Conservation (phyloP, 2,329 filamentous ascomycete species). For the Aspergillus luchuensis region DNA sequence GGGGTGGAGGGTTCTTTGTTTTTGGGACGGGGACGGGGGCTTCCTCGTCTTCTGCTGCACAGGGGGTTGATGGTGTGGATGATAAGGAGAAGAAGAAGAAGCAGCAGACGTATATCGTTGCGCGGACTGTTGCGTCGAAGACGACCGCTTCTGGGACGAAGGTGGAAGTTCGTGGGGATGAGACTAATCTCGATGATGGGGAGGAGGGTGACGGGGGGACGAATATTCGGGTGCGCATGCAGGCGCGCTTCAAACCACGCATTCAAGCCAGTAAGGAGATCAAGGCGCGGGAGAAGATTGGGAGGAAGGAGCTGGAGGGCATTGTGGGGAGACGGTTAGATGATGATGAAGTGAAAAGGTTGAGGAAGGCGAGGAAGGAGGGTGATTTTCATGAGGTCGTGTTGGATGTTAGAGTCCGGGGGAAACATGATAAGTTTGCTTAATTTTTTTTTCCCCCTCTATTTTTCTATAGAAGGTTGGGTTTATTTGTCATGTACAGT, state of each 20-base stretch:
- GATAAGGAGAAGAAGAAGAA: slow-evolving; percentile 20
- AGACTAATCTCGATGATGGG: slow-evolving; percentile 60
- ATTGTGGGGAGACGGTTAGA: slow-evolving; percentile 74
- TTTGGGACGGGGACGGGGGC: neutral
- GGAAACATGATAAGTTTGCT: slow-evolving; percentile 26
- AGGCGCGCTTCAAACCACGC: slow-evolving; percentile 87
- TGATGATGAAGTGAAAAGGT: slow-evolving; percentile 79
- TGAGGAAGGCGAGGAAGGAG: slow-evolving; percentile 81
- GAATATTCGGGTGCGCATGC: slow-evolving; percentile 83
- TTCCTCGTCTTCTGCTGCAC: slow-evolving; percentile 58
- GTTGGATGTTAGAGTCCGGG: slow-evolving; percentile 23
- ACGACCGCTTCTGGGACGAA: slow-evolving; percentile 50
- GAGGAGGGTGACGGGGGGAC: slow-evolving; percentile 50
- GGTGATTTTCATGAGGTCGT: slow-evolving; percentile 49
- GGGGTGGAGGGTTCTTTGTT: neutral
- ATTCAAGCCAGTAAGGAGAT: slow-evolving; percentile 79
- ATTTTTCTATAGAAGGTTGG: neutral
- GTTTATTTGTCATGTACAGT: neutral
- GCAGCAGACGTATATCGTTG: slow-evolving; percentile 68
- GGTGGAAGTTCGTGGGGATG: slow-evolving; percentile 76
- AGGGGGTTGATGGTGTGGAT: neutral
- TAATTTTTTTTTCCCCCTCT: slow-evolving; percentile 1
- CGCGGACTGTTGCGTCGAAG: slow-evolving; percentile 51
- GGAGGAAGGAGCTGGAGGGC: slow-evolving; percentile 78
- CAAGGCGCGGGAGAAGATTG: slow-evolving; percentile 82